These are phyloP conservation scores for Xylogone sp. DNA, from an alignment of 2,329 filamentous ascomycete species.

Conservation along the genomic window DNA sequence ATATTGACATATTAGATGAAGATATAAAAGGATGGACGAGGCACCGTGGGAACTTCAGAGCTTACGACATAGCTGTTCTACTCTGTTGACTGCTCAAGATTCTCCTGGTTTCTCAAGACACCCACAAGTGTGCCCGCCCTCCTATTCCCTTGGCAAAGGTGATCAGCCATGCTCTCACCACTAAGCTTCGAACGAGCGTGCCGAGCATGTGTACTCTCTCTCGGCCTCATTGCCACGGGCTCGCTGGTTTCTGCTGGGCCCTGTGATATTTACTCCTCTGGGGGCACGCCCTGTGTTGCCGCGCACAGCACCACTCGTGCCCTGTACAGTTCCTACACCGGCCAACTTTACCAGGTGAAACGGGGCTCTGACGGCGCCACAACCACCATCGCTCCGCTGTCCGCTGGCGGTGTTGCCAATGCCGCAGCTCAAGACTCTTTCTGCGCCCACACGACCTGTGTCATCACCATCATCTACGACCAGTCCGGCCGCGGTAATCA, in stretches of 20 bases:
- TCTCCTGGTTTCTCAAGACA: slow-evolving; percentile 7
- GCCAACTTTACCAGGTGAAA: slow-evolving; percentile 55
- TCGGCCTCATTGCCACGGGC: slow-evolving; percentile 31
- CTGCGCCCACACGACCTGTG: slow-evolving; percentile 56
- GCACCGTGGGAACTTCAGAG: background rate
- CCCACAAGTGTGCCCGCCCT: background rate
- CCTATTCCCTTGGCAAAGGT: slow-evolving; percentile 6
- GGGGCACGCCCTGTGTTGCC: slow-evolving; percentile 58
- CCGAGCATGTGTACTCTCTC: slow-evolving; percentile 13
- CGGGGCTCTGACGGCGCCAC: slow-evolving; percentile 45
- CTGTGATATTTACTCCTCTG: slow-evolving; percentile 58
- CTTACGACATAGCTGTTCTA: slow-evolving; percentile 5
- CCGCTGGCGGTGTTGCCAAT: slow-evolving; percentile 59
- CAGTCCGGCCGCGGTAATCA: slow-evolving; percentile 57
- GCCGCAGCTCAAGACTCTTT: slow-evolving; percentile 58
- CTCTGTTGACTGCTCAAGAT: slow-evolving; percentile 4
- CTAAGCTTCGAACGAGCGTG: slow-evolving; percentile 20
- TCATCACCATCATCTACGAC: no score
- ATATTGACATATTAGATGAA: slow-evolving; percentile 9
- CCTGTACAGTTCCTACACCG: slow-evolving; percentile 49
- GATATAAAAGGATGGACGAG: slow-evolving; percentile 3
- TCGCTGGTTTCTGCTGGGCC: slow-evolving; percentile 48
- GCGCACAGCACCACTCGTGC: slow-evolving; percentile 64
- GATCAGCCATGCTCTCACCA: slow-evolving; percentile 29
- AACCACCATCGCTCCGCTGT: slow-evolving; percentile 37